A percentile compares a stretch with the other conserved stretches of the same genome.
phyloP scores from a whole-genome alignment of 2,329 filamentous ascomycete species.

The Colletotrichum somersetense region DNA sequence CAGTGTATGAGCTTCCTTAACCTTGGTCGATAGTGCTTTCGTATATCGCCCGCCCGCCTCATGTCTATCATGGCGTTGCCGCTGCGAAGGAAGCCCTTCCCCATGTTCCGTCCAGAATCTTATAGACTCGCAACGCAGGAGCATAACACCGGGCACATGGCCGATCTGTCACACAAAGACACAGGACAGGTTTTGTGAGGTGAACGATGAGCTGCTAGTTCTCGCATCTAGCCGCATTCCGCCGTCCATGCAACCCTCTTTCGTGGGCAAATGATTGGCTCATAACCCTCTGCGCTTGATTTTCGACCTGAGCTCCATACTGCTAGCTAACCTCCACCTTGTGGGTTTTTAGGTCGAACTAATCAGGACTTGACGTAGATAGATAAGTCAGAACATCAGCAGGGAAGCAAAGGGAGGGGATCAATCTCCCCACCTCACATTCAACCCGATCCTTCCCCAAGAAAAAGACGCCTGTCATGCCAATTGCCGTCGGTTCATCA shows the following conservation, averaged over 20 bases:
- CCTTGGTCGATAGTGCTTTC: background rate
- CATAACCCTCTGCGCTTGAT: background rate
- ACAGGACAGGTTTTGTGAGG: background rate
- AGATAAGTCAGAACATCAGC: background rate
- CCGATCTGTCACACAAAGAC: background rate
- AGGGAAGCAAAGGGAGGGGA: background rate
- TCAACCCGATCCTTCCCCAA: background rate
- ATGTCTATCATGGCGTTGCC: background rate
- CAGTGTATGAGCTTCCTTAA: background rate
- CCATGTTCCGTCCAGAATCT: background rate
- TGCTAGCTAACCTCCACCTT: slow-evolving; percentile 1
- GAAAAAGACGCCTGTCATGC: slow-evolving; percentile 15
- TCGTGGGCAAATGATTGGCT: slow-evolving; percentile 23
- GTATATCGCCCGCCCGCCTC: background rate
- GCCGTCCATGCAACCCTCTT: background rate
- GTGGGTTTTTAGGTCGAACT: background rate
- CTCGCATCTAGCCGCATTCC: background rate
- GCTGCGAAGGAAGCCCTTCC: background rate
- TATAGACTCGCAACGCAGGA: background rate
- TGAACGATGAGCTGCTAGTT: background rate
- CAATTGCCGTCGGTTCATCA: background rate
- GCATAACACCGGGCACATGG: background rate
- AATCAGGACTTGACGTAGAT: background rate
- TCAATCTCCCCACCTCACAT: background rate
- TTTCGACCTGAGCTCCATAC: background rate